These are phyloP conservation scores for Puccinia triticina DNA, from an alignment of 1,284 basidiomycete genomes.

Conservation along the genomic window DNA sequence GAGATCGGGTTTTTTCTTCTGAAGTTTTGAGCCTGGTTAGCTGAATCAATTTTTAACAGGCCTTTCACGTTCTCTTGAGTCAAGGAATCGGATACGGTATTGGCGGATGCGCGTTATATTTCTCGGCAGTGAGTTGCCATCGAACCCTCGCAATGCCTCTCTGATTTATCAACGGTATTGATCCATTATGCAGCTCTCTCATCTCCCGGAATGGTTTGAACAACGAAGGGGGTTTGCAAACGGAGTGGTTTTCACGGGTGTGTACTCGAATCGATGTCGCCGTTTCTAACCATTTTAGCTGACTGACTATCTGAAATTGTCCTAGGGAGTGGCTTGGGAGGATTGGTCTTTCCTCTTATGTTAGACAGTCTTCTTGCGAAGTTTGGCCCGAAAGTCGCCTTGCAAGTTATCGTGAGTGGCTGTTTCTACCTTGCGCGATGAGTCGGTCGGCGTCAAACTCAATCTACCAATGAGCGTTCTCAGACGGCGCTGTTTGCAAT, in stretches of 20 bases:
- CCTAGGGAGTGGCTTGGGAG: slow-evolving; percentile 32
- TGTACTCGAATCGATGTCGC: background rate
- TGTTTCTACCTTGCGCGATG: background rate
- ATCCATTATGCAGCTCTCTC: slow-evolving; percentile 11
- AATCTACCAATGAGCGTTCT: background rate
- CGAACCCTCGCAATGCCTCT: no score
- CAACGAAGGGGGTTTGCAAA: slow-evolving; percentile 33
- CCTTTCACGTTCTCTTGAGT: slow-evolving; percentile 39
- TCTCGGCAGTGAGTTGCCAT: slow-evolving; percentile 28
- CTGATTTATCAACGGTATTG: background rate
- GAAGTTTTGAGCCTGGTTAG: background rate
- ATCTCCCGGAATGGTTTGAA: slow-evolving; percentile 48
- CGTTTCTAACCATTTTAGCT: background rate
- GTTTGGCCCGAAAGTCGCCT: slow-evolving; percentile 10
- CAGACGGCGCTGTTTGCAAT: slow-evolving; percentile 10
- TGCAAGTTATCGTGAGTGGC: slow-evolving; percentile 24
- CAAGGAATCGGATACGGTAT: slow-evolving; percentile 44
- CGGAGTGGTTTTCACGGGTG: slow-evolving; percentile 47
- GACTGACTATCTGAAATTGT: background rate
- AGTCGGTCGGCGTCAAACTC: background rate
- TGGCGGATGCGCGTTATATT: slow-evolving; percentile 38
- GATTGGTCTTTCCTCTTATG: slow-evolving; percentile 41
- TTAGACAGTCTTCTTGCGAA: slow-evolving; percentile 30
- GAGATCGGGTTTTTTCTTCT: background rate
- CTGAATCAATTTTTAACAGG: slow-evolving; percentile 15